Evolutionary conservation across 176 grass and related monocot genomes (phyloP).

Genomic region (Hordeum vulgare): DNA sequence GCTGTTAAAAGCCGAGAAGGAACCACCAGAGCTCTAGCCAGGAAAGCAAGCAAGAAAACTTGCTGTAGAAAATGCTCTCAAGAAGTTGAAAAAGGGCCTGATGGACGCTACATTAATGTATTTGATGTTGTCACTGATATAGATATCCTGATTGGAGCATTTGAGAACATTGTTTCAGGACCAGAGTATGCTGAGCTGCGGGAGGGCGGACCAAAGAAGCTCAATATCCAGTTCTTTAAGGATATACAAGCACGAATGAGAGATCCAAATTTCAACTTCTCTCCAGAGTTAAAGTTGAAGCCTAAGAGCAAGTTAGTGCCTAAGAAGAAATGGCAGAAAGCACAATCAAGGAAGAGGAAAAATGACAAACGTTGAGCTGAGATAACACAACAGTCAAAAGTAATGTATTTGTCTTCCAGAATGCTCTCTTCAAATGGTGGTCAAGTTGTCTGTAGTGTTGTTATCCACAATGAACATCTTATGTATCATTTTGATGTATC

Average conservation of each 20-base stretch:
- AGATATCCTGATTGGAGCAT: conserved; percentile 93
- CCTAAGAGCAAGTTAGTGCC: conserved; percentile 84
- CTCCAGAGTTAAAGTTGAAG: conserved; percentile 83
- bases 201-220: conserved; percentile 88
- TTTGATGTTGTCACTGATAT: conserved; percentile 92
- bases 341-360: conserved; percentile 72
- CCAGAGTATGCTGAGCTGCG: conserved; percentile 76
- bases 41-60: conserved; percentile 91
- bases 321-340: conserved; percentile 96
- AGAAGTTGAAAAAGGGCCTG: conserved; percentile 87
- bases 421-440: background rate
- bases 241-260: conserved; percentile 89
- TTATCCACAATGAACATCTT: conserved; percentile 4
- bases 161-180: conserved; percentile 91
- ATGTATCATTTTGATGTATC: background rate
- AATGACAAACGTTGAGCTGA: conserved; percentile 68
- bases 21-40: conserved; percentile 84
- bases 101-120: conserved; percentile 74
- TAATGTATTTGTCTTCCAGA: conserved; percentile 14
- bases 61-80: conserved; percentile 95
- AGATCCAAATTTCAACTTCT: conserved; percentile 87
- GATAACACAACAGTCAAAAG: background rate
- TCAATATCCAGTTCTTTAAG: conserved; percentile 94
- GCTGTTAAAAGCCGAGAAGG: conserved; percentile 72
- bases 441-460: conserved; percentile 22